Evolutionary conservation across 2,329 filamentous ascomycete genomes (phyloP).

Genomic region (Dactylonectria estremocensis): DNA sequence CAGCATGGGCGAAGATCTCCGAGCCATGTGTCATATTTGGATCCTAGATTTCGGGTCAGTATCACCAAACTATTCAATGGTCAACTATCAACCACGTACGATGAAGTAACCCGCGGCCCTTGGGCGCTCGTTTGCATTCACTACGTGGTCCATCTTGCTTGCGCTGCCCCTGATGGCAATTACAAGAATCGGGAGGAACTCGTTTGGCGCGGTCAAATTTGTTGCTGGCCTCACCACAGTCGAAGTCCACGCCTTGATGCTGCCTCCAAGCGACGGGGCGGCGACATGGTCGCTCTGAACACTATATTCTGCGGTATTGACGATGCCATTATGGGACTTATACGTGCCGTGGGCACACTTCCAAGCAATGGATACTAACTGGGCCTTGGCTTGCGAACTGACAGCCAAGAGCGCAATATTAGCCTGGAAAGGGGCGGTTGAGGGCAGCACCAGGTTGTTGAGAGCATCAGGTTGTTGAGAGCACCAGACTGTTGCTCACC

Average conservation of each 20-base stretch:
- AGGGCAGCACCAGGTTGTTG: no score
- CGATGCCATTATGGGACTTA: conserved; percentile 17
- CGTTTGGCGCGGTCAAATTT: not conserved
- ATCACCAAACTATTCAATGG: not conserved
- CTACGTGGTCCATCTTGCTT: conserved; percentile 45
- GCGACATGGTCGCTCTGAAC: conserved; percentile 30
- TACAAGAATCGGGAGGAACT: conserved; percentile 33
- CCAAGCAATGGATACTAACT: conserved; percentile 40
- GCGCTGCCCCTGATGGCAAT: conserved; percentile 43
- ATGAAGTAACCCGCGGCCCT: conserved; percentile 29
- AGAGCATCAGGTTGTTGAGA: not conserved
- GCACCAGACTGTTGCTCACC: conserved; percentile 26
- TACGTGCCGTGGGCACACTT: conserved; percentile 40
- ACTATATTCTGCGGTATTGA: conserved; percentile 30
- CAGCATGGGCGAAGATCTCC: conserved; percentile 36
- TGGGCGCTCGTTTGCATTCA: conserved; percentile 37
- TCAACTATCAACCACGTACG: conserved; percentile 24
- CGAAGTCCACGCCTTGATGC: conserved; percentile 36
- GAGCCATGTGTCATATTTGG: conserved; percentile 4
- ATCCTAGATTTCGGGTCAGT: conserved; percentile 13
- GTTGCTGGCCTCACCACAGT: conserved; percentile 29
- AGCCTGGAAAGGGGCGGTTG: not conserved
- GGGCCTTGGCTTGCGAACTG: conserved; percentile 34
- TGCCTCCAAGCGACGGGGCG: conserved; percentile 28
- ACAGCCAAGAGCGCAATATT: not conserved